Base-by-base conservation (phyloP, 2,329 filamentous ascomycete species). In the Colletotrichum australisinense region DNA sequence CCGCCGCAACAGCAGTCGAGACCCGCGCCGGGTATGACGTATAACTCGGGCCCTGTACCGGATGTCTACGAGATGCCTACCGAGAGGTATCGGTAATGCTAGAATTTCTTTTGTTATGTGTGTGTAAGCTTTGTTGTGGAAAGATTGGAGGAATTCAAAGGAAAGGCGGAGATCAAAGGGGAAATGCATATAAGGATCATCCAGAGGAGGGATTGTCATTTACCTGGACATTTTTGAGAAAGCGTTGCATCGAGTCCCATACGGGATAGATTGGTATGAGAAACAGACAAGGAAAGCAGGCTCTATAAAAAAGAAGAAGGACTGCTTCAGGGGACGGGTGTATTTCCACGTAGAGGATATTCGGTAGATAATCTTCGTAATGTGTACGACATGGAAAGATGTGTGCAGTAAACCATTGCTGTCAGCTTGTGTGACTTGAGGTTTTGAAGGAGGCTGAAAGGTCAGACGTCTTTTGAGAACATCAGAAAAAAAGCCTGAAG, bases 31-130 rank as follows among this genome's bases (percentile, higher is more conserved):
- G 78, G 83, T 5, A 75, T 79, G 76, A 77, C 66, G 75, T 81
- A 77, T 74, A 80, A 78, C 75, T 82, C 76, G 49, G 81, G 80
- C 1, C 81, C 81, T 1, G 75, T 76, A 38, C 57, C 66, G 19
- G 75, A 77, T 38, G 82, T 86, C 5, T 86, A 83, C 69, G 84
- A 86, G 79, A 86, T 86, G 84, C 82, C 84, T 3, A 76, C 81
- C 14, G 80, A 85, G 75, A 74, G 70, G 35, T 85, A 84, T 75
- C 79, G 79, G 70, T 85, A 79, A 77, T 28, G n/a, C 49, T 26
- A 6, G 22, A 14, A 38, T 66, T 46, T 67, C 30, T 12, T 67
- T 46, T 62, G 35, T 62, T 24, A 2, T 26, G 2, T 26, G 53
- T 59, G 52, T 53, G 52, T 75, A 30, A 30, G 55, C 26, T 28